Conservation (phyloP, 176 grass and related monocot genomes). For the Melocanna baccifera region DNA sequence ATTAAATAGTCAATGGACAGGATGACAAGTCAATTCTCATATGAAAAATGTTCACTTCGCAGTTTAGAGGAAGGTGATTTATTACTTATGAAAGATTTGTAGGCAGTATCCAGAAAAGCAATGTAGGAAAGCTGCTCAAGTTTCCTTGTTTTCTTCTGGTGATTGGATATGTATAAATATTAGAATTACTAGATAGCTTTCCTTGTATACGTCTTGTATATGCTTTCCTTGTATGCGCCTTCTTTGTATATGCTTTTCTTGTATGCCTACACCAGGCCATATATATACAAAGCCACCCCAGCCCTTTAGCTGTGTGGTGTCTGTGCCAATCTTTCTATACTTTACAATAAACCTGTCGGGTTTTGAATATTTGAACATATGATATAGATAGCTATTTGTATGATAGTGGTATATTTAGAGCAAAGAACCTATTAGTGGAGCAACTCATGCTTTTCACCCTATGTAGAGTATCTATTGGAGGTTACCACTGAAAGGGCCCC, state of each 20-base stretch:
- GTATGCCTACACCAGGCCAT: too few species aligned
- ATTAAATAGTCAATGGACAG: not conserved
- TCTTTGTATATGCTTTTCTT: too few species aligned
- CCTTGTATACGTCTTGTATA: too few species aligned
- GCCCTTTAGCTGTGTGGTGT: too few species aligned
- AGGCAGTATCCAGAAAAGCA: not conserved
- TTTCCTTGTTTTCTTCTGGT: slow-evolving; percentile 16
- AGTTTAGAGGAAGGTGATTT: not conserved
- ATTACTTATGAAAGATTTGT: not conserved
- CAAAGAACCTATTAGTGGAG: not conserved
- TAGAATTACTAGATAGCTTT: too few species aligned
- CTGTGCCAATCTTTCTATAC: too few species aligned
- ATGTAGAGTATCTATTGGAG: not conserved
- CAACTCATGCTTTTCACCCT: not conserved
- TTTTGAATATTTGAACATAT: slow-evolving; percentile 14
- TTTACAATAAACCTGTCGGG: too few species aligned
- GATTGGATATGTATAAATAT: slow-evolving; percentile 15
- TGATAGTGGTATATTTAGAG: not conserved
- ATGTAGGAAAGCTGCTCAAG: not conserved
- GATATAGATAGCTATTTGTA: not conserved
- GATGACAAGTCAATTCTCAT: not conserved
- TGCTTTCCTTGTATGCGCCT: too few species aligned
- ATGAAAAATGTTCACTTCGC: not conserved
- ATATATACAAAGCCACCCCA: too few species aligned
- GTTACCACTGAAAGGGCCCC: not conserved